Evolutionary conservation across 257 asterid species (phyloP).

Genomic region (Solanum paucissectum): DNA sequence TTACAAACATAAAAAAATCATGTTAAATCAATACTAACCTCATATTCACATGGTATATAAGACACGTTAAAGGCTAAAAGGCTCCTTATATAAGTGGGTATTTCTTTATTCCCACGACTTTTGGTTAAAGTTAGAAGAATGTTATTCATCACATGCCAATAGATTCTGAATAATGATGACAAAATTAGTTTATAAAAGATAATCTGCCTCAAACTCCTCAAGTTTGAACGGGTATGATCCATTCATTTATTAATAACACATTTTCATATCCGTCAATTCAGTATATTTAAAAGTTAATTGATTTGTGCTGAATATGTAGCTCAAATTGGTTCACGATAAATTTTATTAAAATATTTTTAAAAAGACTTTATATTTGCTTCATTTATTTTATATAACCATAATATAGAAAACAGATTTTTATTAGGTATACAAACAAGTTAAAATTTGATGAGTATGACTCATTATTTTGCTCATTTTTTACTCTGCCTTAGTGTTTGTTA

Average conservation of each 20-base stretch:
- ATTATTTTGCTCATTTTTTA: background rate
- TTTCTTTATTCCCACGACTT: background rate
- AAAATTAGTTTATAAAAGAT: background rate
- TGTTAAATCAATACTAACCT: background rate
- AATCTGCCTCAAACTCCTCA: background rate
- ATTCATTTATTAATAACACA: background rate
- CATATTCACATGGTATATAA: background rate
- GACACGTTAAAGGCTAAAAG: background rate
- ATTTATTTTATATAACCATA: background rate
- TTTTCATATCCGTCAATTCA: accelerated
- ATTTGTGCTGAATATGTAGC: background rate
- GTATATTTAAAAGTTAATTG: background rate
- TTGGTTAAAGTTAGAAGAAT: background rate
- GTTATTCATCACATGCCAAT: accelerated
- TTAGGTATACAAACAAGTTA: background rate
- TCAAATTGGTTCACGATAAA: background rate
- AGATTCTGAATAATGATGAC: background rate
- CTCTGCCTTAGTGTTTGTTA: background rate
- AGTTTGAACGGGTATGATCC: background rate
- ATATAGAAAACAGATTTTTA: background rate
- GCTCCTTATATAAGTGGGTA: background rate
- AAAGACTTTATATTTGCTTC: accelerated
- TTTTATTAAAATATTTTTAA: background rate
- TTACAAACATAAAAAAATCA: background rate
- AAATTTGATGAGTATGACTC: background rate